phyloP scores from a whole-genome alignment of 192 early-diverging fungal species.

The Umbelopsis sp. region DNA sequence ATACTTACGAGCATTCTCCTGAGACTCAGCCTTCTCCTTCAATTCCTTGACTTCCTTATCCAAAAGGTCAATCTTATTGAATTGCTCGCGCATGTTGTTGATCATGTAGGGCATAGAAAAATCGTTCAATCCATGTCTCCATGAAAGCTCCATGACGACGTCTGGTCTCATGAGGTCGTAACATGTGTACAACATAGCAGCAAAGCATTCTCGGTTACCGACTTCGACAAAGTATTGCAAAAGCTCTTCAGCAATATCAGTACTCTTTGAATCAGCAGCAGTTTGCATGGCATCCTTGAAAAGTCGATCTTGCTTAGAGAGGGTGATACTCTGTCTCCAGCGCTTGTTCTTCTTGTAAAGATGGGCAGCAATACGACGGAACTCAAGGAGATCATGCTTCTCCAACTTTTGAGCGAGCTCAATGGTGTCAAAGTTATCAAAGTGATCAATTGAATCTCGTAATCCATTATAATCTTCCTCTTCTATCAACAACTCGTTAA shows the following conservation, averaged over 20 bases:
- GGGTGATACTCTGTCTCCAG: conserved; percentile 91
- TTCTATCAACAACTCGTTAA: conserved; percentile 96
- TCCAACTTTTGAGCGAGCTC: conserved; percentile 89
- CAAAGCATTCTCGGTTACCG: conserved; percentile 91
- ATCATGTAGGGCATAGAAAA: conserved; percentile 99
- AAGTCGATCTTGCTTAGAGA: conserved; percentile 96
- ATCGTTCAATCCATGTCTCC: conserved; percentile 86
- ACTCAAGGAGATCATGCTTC: conserved; percentile 96
- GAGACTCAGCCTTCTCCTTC: conserved; percentile 55
- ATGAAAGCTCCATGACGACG: conserved; percentile 91
- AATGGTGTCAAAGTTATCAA: conserved; percentile 94
- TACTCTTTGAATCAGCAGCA: conserved; percentile 85
- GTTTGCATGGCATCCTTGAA: conserved; percentile 99
- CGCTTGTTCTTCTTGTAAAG: conserved; percentile 96
- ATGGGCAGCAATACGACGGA: conserved; percentile 95
- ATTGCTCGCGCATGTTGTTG: conserved; percentile 86
- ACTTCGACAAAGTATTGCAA: conserved; percentile 94
- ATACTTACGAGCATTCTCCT: conserved; percentile 35
- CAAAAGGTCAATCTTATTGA: conserved; percentile 64
- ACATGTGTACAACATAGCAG: conserved; percentile 90
- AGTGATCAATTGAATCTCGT: conserved; percentile 92
- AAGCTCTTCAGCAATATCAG: conserved; percentile 92
- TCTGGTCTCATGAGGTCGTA: conserved; percentile 95
- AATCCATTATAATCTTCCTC: conserved; percentile 96
- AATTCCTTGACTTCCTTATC: conserved; percentile 60